A percentile compares a stretch with the other conserved stretches of the same genome.
Conservation (phyloP, 2,329 filamentous ascomycete genomes). For the Ceratocystis huliohia region DNA sequence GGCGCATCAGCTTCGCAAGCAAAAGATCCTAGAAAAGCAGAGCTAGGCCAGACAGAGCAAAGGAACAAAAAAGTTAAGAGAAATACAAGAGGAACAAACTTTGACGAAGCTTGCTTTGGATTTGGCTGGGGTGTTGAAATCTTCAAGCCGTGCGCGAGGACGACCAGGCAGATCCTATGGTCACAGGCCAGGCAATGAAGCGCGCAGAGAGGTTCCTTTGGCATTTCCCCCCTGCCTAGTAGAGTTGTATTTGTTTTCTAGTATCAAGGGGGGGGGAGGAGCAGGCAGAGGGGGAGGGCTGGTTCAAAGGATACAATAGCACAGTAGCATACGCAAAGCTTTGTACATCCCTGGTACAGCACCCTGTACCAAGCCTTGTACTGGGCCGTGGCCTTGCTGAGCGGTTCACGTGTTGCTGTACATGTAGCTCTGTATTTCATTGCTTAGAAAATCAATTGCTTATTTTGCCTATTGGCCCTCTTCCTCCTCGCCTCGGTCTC, state of each 20-base stretch:
- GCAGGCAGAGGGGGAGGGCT: no score
- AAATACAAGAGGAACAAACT: background rate
- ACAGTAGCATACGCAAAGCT: no score
- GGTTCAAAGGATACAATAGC: no score
- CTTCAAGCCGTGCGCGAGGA: background rate
- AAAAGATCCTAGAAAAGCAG: no score
- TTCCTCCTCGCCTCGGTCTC: background rate
- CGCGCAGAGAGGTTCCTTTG: background rate
- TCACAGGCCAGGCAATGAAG: background rate
- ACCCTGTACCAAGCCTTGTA: background rate
- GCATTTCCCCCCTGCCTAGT: background rate
- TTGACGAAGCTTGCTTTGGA: background rate
- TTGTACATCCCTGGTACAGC: background rate
- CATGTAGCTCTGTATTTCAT: background rate
- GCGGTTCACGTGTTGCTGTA: background rate
- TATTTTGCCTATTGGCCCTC: background rate
- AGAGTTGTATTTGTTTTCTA: background rate
- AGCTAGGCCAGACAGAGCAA: background rate
- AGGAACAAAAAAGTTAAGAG: background rate
- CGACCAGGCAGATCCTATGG: background rate
- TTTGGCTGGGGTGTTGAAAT: background rate
- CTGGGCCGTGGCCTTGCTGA: background rate
- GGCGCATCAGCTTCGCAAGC: no score
- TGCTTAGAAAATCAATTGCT: background rate
- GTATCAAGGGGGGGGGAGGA: background rate